These are phyloP conservation scores for Lecanicillium sp. DNA, from an alignment of 2,329 filamentous ascomycete species.

Conservation along the genomic window DNA sequence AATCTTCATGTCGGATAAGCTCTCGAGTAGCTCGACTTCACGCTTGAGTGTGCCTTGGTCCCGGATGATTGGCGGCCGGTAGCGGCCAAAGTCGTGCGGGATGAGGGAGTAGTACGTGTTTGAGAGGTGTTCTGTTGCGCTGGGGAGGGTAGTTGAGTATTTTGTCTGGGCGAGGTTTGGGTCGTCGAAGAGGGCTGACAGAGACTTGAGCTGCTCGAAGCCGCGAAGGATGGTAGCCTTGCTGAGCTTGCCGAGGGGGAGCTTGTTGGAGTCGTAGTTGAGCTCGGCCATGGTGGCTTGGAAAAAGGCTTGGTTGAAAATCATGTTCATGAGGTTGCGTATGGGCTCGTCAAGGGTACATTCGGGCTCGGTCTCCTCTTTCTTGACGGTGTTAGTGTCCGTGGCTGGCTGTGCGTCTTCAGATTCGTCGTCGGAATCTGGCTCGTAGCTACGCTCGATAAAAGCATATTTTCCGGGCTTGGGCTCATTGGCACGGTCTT, in stretches of 20 bases:
- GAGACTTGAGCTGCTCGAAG: constrained; percentile 68
- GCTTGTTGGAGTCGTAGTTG: constrained; percentile 66
- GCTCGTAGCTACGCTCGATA: constrained; percentile 68
- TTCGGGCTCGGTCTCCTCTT: constrained; percentile 28
- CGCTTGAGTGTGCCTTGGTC: constrained; percentile 51
- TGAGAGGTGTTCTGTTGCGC: constrained; percentile 55
- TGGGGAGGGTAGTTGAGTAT: constrained; percentile 27
- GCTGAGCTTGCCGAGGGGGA: constrained; percentile 78
- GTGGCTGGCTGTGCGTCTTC: constrained; percentile 21
- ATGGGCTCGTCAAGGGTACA: constrained; percentile 52
- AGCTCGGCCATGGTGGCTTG: constrained; percentile 54
- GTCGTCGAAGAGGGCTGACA: constrained; percentile 58
- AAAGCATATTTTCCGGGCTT: constrained; percentile 69
- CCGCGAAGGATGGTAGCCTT: constrained; percentile 68
- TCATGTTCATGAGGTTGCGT: constrained; percentile 66
- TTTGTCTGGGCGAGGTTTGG: constrained; percentile 33
- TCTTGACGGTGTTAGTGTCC: constrained; percentile 22
- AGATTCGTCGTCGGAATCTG: constrained; percentile 53
- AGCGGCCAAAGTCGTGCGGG: constrained; percentile 71
- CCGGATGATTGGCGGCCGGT: constrained; percentile 60
- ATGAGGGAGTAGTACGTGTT: constrained; percentile 77
- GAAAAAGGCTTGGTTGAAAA: constrained; percentile 74
- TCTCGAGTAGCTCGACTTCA: constrained; percentile 74
- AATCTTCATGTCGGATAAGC: constrained; percentile 77
- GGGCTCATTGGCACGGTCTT: constrained; percentile 42